These are phyloP conservation scores for Phanerodontia chrysosporium DNA, from an alignment of 768 basidiomycete species.

Conservation along the genomic window DNA sequence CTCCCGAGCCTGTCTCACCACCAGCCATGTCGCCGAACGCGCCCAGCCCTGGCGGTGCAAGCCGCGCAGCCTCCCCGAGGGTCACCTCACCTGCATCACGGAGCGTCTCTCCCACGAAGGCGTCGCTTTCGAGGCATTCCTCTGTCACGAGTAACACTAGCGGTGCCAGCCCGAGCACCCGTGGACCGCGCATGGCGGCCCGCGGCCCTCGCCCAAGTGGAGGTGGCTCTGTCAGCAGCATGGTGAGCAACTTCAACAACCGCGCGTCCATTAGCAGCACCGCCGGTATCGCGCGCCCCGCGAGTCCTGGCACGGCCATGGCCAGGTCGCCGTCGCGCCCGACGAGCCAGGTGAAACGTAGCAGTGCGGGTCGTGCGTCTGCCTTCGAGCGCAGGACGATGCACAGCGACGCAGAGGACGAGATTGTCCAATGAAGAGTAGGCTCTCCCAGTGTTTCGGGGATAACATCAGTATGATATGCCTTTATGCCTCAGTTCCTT, in stretches of 20 bases:
- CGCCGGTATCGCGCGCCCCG: conserved; percentile 6
- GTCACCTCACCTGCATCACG: conserved; percentile 23
- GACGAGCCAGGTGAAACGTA: conserved; percentile 22
- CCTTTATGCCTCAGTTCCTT: background rate
- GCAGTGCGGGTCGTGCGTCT: conserved; percentile 29
- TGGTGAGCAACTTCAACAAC: conserved; percentile 57
- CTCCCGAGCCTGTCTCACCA: conserved; percentile 18
- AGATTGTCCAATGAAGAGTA: conserved; percentile 37
- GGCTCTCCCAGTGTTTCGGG: background rate
- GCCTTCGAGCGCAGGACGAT: conserved; percentile 65
- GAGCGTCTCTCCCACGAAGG: conserved; percentile 32
- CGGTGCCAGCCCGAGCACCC: conserved; percentile 28
- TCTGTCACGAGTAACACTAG: conserved; percentile 32
- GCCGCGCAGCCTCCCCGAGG: conserved; percentile 27
- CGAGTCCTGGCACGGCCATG: conserved; percentile 1
- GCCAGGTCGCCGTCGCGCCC: conserved; percentile 21
- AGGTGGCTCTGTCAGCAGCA: conserved; percentile 43
- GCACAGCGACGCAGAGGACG: conserved; percentile 82
- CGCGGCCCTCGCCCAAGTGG: conserved; percentile 43
- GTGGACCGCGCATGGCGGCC: conserved; percentile 43
- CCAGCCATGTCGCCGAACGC: conserved; percentile 35
- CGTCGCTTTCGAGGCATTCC: conserved; percentile 39
- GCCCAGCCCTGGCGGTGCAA: conserved; percentile 9
- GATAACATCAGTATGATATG: background rate
- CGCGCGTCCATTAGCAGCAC: conserved; percentile 28